These are phyloP conservation scores for Stipa capillata DNA, from an alignment of 176 grass and related monocot genomes.

Conservation along the genomic window DNA sequence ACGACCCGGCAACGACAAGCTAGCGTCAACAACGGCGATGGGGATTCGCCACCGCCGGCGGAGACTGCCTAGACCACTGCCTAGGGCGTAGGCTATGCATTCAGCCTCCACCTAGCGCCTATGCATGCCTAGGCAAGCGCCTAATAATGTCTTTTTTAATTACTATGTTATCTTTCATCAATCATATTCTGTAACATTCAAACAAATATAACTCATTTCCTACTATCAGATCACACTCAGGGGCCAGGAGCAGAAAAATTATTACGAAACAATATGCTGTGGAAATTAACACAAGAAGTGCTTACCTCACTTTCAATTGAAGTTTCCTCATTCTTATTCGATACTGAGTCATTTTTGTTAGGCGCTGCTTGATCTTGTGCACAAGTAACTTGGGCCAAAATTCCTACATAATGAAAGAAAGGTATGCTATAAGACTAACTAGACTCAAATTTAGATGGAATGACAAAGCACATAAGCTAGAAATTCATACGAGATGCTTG, in stretches of 20 bases:
- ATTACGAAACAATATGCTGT: not conserved
- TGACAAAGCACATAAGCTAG: not conserved
- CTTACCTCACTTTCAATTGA: slow-evolving; percentile 91
- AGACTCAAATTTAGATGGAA: not conserved
- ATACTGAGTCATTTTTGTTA: slow-evolving; percentile 98
- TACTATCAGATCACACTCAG: not conserved
- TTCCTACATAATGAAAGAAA: slow-evolving; percentile 41
- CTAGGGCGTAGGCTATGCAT: too few species aligned
- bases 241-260: not conserved
- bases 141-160: too few species aligned
- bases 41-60: too few species aligned
- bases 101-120: too few species aligned
- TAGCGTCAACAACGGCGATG: too few species aligned
- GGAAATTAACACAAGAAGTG: not conserved
- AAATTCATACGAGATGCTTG: slow-evolving; percentile 65
- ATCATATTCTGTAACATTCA: not conserved
- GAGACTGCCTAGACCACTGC: too few species aligned
- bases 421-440: not conserved
- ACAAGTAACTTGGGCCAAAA: slow-evolving; percentile 96
- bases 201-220: not conserved
- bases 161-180: not conserved
- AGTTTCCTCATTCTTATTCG: slow-evolving; percentile 94
- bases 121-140: too few species aligned
- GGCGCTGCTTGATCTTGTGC: slow-evolving; percentile 87
- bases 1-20: too few species aligned